Base-by-base conservation (phyloP, 2,329 filamentous ascomycete genomes). In the Sclerotinia trifoliorum region DNA sequence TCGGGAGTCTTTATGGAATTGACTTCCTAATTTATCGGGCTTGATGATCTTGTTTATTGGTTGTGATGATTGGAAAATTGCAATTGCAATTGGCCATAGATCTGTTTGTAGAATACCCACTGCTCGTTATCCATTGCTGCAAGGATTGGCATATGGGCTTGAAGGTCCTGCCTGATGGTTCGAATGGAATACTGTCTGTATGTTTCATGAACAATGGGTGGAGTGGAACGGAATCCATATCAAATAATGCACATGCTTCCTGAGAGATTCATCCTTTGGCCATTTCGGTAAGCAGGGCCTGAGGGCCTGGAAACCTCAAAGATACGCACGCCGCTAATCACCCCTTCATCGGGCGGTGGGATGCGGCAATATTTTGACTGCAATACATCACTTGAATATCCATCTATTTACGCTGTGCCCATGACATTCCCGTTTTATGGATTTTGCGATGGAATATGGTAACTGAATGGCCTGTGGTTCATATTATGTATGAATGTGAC, bases 281-380 rank as follows among this genome's bases (percentile, higher is more conserved):
- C 29, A 29, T 29, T 29, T 29, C 29, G 29, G 29, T 29, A 29
- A 29, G 29, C 29, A 29, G 29, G 29, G 29, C 29, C 29, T 29
- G 29, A 5, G 5, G 5, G 29, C 29, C 29, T 29, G n/a, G n/a
- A n/a, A n/a, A n/a, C n/a, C n/a, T n/a, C n/a, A n/a, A n/a, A n/a
- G n/a, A n/a, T n/a, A n/a, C n/a, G n/a, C n/a, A n/a, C 29, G 29
- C 35, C 7, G 7, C 24, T 32, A 42, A 35, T 35, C 5, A 57
- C 55, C 35, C 55, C 35, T 44, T 42, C 55, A 39, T 56, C 10
- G 15, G 49, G 58, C 58, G 46, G 46, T 62, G 58, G 13, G 17
- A 21, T 13, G 29, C 21, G 58, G 60, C 60, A 51, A 13, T 62
- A 51, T 35, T n/a, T 55, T 24, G 10, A 29, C 51, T 11, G 8